Conservation (phyloP, 2,329 filamentous ascomycete genomes). For the Orbilia blumenaviensis region DNA sequence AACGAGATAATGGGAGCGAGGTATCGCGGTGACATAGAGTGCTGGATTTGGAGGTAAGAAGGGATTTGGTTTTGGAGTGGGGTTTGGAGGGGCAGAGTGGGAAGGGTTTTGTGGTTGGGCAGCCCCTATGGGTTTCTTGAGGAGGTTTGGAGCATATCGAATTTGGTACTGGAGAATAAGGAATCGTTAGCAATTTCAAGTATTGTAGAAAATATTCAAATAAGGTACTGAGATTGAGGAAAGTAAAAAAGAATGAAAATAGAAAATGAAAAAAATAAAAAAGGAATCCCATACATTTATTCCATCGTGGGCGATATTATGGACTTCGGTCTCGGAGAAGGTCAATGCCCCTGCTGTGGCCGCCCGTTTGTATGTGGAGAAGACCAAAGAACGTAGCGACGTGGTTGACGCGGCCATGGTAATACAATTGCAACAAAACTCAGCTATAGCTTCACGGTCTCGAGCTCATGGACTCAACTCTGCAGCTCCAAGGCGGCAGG, state of each 20-base stretch:
- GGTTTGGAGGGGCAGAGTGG: constrained; percentile 6
- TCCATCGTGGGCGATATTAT: constrained; percentile 39
- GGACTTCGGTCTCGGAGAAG: constrained; percentile 44
- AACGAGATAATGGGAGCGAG: constrained; percentile 69
- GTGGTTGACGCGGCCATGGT: constrained; percentile 24
- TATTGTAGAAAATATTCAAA: too few relatives aligned
- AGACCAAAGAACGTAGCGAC: constrained; percentile 43
- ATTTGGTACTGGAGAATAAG: constrained; percentile 39
- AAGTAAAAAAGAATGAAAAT: background rate
- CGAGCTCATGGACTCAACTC: too few relatives aligned
- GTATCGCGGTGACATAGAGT: constrained; percentile 60
- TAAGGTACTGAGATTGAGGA: too few relatives aligned
- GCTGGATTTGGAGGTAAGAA: constrained; percentile 35
- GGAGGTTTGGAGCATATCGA: constrained; percentile 47
- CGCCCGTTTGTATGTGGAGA: constrained; percentile 29
- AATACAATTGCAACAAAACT: background rate
- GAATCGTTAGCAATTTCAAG: background rate
- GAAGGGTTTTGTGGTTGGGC: background rate
- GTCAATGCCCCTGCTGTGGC: constrained; percentile 14
- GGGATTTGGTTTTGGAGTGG: constrained; percentile 24
- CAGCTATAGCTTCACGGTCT: too few relatives aligned
- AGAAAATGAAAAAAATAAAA: background rate
- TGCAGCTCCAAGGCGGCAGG: background rate
- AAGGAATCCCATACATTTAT: constrained; percentile 28
- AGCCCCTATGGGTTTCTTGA: constrained; percentile 35